Conservation (phyloP, 139 green algal species). For the Haematococcus lacustris region DNA sequence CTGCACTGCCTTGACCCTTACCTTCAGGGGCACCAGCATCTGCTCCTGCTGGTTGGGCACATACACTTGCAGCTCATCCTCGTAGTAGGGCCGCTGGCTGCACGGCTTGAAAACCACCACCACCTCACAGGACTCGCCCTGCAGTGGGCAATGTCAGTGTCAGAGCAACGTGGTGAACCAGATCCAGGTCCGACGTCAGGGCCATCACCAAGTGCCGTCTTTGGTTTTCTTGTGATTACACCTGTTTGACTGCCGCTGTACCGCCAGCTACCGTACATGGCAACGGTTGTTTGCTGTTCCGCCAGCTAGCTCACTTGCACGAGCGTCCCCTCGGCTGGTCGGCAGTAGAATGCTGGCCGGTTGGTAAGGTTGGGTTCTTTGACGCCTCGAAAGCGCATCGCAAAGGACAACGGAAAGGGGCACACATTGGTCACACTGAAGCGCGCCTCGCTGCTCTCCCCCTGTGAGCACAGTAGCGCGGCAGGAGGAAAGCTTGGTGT, state of each 20-base stretch:
- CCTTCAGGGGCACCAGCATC: slow-evolving; percentile 33
- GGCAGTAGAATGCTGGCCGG: slow-evolving; percentile 23
- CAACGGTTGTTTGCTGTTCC: too few species aligned
- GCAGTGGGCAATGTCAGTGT: not conserved
- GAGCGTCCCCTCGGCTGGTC: slow-evolving; percentile 31
- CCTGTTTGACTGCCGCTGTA: too few species aligned
- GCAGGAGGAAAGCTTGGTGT: not conserved
- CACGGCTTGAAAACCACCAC: slow-evolving; percentile 34
- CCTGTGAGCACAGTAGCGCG: not conserved
- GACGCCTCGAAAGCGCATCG: slow-evolving; percentile 15
- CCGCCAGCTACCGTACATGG: too few species aligned
- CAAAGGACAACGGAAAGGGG: slow-evolving; percentile 43
- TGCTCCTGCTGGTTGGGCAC: slow-evolving; percentile 55
- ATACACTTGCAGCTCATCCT: slow-evolving; percentile 32
- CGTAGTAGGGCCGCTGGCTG: slow-evolving; percentile 40
- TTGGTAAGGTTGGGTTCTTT: slow-evolving; percentile 21
- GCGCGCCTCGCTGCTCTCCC: slow-evolving; percentile 25
- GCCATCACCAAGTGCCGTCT: too few species aligned
- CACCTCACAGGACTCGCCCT: slow-evolving; percentile 33
- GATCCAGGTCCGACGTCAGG: too few species aligned
- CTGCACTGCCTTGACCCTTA: too few species aligned
- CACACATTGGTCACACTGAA: slow-evolving; percentile 55
- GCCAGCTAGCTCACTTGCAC: slow-evolving; percentile 24
- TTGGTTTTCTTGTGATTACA: too few species aligned
- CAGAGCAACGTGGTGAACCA: not conserved